Conservation (phyloP, 2,329 filamentous ascomycete species). For the Pestalotiopsis sp. region DNA sequence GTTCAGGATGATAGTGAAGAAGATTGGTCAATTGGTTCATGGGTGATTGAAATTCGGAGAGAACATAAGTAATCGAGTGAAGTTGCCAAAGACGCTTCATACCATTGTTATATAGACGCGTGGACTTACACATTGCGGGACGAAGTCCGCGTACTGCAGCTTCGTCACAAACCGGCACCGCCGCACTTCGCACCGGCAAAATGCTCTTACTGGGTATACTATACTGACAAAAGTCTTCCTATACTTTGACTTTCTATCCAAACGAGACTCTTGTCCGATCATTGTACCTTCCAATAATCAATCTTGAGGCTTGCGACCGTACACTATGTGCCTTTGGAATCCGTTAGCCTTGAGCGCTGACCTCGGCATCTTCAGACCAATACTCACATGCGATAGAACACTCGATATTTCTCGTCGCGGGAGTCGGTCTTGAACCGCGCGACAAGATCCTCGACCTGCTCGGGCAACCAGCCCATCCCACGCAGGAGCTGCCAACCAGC, state of each 20-base stretch:
- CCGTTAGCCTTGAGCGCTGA: not conserved
- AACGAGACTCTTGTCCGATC: not conserved
- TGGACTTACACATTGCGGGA: not conserved
- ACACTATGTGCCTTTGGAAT: conserved; percentile 3
- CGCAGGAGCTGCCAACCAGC: not conserved
- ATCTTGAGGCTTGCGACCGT: conserved; percentile 8
- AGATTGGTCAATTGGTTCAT: not conserved
- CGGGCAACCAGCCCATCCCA: conserved; percentile 15
- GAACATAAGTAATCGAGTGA: too few species aligned
- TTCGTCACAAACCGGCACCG: not conserved
- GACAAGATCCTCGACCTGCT: conserved; percentile 18
- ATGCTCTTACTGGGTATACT: too few species aligned
- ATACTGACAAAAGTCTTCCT: too few species aligned
- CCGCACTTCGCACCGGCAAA: not conserved
- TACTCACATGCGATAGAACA: conserved; percentile 15
- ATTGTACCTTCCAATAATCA: not conserved
- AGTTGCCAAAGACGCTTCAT: too few species aligned
- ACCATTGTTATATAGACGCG: not conserved
- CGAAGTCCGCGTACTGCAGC: not conserved
- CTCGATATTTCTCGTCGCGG: conserved; percentile 17
- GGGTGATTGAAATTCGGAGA: too few species aligned
- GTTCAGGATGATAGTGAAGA: not conserved
- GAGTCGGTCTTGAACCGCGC: conserved; percentile 17
- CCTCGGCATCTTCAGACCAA: not conserved
- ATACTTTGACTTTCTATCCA: not conserved